Conservation (phyloP, 495 filamentous ascomycete species). For the Wilcoxina mikolae region DNA sequence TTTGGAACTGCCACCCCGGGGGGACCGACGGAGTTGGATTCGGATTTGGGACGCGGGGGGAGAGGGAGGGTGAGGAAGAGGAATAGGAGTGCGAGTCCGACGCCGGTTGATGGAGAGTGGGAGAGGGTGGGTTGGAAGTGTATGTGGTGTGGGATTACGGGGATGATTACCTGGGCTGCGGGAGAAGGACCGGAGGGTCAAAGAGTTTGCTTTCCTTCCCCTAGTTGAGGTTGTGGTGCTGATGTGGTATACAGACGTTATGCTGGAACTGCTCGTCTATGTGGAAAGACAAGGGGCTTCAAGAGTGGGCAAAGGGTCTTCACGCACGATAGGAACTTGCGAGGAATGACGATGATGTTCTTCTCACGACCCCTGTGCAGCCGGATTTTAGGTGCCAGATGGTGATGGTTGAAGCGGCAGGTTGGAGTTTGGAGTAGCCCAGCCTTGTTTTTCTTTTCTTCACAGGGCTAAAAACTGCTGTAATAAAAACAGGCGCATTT, state of each 20-base stretch:
- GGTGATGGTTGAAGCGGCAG: no score
- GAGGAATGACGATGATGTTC: no score
- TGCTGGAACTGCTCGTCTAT: conserved; percentile 88
- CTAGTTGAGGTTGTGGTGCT: conserved; percentile 6
- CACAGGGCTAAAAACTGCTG: no score
- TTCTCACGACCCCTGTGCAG: no score
- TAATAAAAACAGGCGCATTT: no score
- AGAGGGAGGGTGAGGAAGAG: conserved; percentile 68
- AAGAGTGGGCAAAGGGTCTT: conserved; percentile 62
- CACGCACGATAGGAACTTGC: conserved; percentile 12
- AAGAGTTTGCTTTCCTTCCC: conserved; percentile 44
- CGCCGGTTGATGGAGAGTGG: conserved; percentile 49
- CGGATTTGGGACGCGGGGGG: conserved; percentile 57
- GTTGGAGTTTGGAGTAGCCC: no score
- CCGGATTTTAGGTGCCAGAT: no score
- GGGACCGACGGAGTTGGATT: conserved; percentile 52
- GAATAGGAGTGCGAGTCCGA: conserved; percentile 74
- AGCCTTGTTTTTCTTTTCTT: no score
- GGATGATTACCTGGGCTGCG: conserved; percentile 83
- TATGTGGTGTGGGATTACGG: conserved; percentile 76
- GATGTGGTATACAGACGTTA: conserved; percentile 46
- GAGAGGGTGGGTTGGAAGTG: conserved; percentile 83
- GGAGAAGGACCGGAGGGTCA: conserved; percentile 76
- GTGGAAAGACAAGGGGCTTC: conserved; percentile 70
- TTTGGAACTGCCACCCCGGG: conserved; percentile 41